These are phyloP conservation scores for Gastrolobium bilobum DNA, from an alignment of 306 rosid genomes.

Conservation along the genomic window DNA sequence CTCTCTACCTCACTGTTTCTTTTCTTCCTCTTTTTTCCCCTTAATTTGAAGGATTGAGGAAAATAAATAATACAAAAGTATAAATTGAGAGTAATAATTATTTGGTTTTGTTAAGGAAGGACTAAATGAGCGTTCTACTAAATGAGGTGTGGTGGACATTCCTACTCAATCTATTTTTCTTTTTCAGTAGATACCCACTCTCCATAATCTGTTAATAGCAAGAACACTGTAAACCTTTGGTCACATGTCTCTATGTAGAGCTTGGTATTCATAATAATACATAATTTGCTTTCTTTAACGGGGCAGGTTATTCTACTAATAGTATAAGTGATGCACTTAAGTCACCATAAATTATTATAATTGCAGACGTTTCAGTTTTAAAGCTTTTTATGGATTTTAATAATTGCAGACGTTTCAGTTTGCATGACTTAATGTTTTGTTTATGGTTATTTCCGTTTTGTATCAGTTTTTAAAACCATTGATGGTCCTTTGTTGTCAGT, in stretches of 20 bases:
- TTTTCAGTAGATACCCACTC: slow-evolving; percentile 16
- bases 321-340: too few relatives aligned
- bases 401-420: too few relatives aligned
- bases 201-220: slow-evolving; percentile 23
- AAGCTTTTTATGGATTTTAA: too few relatives aligned
- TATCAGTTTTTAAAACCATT: too few relatives aligned
- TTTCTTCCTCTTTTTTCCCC: not conserved
- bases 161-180: not conserved
- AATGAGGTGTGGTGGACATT: slow-evolving; percentile 14
- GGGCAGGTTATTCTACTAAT: too few relatives aligned
- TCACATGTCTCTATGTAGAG: slow-evolving; percentile 19
- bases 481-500: too few relatives aligned
- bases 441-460: too few relatives aligned
- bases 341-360: too few relatives aligned
- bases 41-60: not conserved
- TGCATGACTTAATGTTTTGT: too few relatives aligned
- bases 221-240: slow-evolving; percentile 31
- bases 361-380: too few relatives aligned
- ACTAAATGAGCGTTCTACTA: not conserved
- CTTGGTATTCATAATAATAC: slow-evolving; percentile 23
- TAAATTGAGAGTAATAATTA: not conserved
- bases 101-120: slow-evolving; percentile 10
- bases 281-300: not conserved
- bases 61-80: not conserved
- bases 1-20: not conserved